Evolutionary conservation across 108 stramenopile species (phyloP).

Genomic region (Skeletonema potamos): DNA sequence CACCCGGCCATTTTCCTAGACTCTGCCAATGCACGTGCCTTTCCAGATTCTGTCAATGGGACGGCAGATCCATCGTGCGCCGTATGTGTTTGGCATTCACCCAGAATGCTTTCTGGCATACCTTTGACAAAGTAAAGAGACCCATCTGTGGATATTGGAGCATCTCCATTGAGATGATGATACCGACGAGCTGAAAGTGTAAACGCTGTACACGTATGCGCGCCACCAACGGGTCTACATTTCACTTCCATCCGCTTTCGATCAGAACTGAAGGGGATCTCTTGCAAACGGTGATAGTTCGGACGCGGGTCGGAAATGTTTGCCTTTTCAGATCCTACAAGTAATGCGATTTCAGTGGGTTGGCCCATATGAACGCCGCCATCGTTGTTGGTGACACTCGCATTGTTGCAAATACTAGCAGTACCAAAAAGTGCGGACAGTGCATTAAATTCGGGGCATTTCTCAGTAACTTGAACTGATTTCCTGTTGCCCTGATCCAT

Average conservation of each 20-base stretch:
- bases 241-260: conserved; percentile 95
- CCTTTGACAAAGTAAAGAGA: conserved; percentile 93
- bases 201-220: conserved; percentile 72
- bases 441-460: conserved; percentile 52
- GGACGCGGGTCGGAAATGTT: conserved; percentile 82
- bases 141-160: conserved; percentile 45
- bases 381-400: conserved; percentile 57
- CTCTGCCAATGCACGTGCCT: conserved; percentile 49
- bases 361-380: conserved; percentile 63
- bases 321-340: conserved; percentile 83
- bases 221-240: conserved; percentile 76
- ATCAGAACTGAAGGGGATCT: conserved; percentile 93
- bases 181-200: conserved; percentile 39
- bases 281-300: conserved; percentile 82
- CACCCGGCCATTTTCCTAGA: conserved; percentile 74
- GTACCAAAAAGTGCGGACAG: conserved; percentile 63
- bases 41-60: conserved; percentile 57
- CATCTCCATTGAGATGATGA: conserved; percentile 16
- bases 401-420: conserved; percentile 87
- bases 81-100: conserved; percentile 67
- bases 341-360: conserved; percentile 92
- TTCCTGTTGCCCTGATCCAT: conserved; percentile 15
- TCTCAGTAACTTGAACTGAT: conserved; percentile 20
- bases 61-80: conserved; percentile 55
- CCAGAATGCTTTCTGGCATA: conserved; percentile 88